Base-by-base conservation (phyloP, 1,284 basidiomycete species). In the Cryptococcus deneoformans region DNA sequence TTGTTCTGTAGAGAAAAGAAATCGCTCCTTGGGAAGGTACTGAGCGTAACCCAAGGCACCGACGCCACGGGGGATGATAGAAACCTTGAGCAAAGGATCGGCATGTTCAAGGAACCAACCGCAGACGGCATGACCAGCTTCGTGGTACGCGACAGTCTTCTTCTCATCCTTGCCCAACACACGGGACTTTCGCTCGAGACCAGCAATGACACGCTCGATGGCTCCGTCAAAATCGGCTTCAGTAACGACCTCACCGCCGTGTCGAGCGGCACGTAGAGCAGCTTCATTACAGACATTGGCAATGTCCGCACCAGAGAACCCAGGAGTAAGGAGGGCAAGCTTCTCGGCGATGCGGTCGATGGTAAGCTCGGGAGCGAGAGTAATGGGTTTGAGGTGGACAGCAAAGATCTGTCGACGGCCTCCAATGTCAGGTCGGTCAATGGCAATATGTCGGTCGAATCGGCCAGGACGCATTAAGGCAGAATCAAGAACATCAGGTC, bases 261-360 rank as follows among this genome's bases (percentile, higher is more conserved):
- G 85, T 54, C 96, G 87, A 29, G 96, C 96, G 14, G 95, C 95
- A 62, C 96, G 91, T 38, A 99, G 81, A 0, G 96, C 95, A 50
- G 92, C 93, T 78, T 99, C 96, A 75, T 99, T 99, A 76, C 92
- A 96, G 11, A 99, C 95, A 71, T 99, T 99, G 61, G 93, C 95
- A 66, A 99, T 94, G 75, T 99, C 96, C 4, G 95, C 95, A 69
- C 96, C 96, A 29, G 92, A 95, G 81, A 99, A 99, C 0, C 96
- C 96, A 29, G 95, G 94, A 0, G 96, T 98, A 49, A 98, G 85
- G 24, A 97, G 91, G 5, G 90, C 90, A 55, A 99, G 86, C 79
- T 97, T 98, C 75, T 93, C 89, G 3, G 92, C 87, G 57, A 96
- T 83, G 52, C 84, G 70, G 60, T 86, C 83, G 35, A 79, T 73